phyloP scores from a whole-genome alignment of 345 rosid genomes.

The Murraya paniculata region DNA sequence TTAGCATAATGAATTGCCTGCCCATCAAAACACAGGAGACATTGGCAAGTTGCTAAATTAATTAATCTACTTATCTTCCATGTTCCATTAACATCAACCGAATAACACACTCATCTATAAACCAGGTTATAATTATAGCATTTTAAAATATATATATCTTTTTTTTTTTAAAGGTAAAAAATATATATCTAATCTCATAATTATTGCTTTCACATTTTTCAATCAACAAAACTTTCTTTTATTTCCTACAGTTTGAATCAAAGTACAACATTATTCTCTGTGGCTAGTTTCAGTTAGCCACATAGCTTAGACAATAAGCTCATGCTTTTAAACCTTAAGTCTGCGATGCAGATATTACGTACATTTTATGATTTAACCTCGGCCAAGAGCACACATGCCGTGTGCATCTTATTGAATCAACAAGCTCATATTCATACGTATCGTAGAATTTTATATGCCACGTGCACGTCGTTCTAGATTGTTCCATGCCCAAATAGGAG shows the following conservation, averaged over 20 bases:
- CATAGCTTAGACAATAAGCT: too few species aligned
- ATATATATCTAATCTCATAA: neutral
- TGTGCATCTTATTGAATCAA: neutral
- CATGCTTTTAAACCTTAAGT: neutral
- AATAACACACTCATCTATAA: slow-evolving; percentile 12
- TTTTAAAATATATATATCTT: too few species aligned
- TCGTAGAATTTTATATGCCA: slow-evolving; percentile 10
- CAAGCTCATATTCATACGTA: slow-evolving; percentile 1
- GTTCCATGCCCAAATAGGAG: neutral
- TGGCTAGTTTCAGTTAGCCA: neutral
- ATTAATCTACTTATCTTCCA: slow-evolving; percentile 33
- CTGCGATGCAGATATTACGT: neutral
- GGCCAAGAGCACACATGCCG: neutral
- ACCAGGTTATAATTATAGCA: neutral
- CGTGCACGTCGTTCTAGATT: slow-evolving; percentile 16
- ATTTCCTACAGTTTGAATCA: neutral
- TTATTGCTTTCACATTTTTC: neutral
- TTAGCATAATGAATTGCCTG: neutral
- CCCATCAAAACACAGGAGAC: slow-evolving; percentile 9
- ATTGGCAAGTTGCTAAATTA: slow-evolving; percentile 19
- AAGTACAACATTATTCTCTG: neutral
- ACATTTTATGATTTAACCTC: neutral
- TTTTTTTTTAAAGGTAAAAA: too few species aligned
- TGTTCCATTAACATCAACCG: slow-evolving; percentile 9
- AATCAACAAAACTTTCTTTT: neutral